Percentiles rank a stretch among this genome's conserved stretches.
Evolutionary conservation across 257 asterid genomes (phyloP).

Genomic region (Prunella vulgaris): DNA sequence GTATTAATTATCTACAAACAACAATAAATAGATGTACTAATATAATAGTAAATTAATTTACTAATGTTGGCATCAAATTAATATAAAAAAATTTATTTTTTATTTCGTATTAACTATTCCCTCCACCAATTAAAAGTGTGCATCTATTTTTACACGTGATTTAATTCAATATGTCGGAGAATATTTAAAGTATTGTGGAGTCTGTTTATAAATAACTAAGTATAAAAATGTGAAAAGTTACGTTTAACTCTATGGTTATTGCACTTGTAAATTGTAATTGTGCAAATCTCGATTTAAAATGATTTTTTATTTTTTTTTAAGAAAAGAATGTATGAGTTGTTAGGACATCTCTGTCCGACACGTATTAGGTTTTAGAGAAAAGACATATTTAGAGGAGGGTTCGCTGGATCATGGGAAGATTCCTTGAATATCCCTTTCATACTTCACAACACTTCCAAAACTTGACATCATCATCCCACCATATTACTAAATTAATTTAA

Average conservation of each 20-base stretch:
- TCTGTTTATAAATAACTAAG: no score
- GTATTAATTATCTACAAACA: not conserved
- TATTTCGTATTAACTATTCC: not conserved
- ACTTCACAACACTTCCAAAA: slow-evolving; percentile 1
- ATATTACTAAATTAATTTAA: not conserved
- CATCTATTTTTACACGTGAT: no score
- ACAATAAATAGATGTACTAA: not conserved
- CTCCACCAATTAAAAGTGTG: no score
- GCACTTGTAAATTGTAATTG: no score
- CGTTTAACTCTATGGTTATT: no score
- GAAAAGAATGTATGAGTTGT: not conserved
- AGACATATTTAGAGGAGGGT: not conserved
- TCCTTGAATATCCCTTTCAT: slow-evolving; percentile 25
- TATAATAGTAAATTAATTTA: not conserved
- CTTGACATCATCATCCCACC: slow-evolving; percentile 23
- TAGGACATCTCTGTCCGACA: slow-evolving; percentile 18
- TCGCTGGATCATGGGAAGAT: slow-evolving; percentile 28
- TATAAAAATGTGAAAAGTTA: not conserved
- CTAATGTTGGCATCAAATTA: not conserved
- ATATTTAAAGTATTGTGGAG: no score
- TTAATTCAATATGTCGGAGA: no score
- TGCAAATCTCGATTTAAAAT: not conserved
- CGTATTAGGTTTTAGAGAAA: not conserved
- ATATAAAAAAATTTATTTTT: not conserved
- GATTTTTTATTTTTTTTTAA: no score